Evolutionary conservation across 345 rosid species (phyloP), one percentile per base, ranked within the genome.

Genomic region (Isatis tinctoria): DNA sequence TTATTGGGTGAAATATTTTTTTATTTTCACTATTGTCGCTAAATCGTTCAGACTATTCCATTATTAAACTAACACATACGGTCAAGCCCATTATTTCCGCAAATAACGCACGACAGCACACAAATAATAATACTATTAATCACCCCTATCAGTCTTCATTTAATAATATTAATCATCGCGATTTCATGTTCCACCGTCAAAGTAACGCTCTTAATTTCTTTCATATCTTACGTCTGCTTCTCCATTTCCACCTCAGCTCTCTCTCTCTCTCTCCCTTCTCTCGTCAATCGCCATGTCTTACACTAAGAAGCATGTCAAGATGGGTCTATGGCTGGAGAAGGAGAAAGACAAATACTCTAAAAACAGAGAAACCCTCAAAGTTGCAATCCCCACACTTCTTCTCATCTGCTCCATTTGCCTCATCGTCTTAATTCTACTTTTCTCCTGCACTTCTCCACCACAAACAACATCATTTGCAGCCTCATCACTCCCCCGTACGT

Each of bases 271-370:
- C 8, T 13, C 18, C n/a, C 17, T 51, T 40, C 39, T 68, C 33
- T 32, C 45, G 20, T 39, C 9, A 2, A 11, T 61, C 26, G 28
- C 80, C 3, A 77, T 77, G 72, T 2, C 72, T 54, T 64, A 27
- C 66, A 70, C 36, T 20, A 76, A 70, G 76, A 77, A n/a, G 10
- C 70, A 77, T 17, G 17, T 39, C 76, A 54, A 70, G 67, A 48
- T 57, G 54, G 32, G 65, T 57, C 32, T 30, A 2, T 64, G 61
- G 67, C 56, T 45, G 8, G 68, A 60, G 3, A 71, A 26, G 12
- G 79, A 76, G 41, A 56, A 76, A n/a, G 49, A 69, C 9, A 70
- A 77, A 44, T 63, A 70, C 56, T 28, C 44, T 3, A 77, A 48
- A 47, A 70, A 65, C 62, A 70, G 16, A 64, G 56, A 64, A 53